Evolutionary conservation across 441 rosid genomes (phyloP).

Genomic region (Manihot esculenta): DNA sequence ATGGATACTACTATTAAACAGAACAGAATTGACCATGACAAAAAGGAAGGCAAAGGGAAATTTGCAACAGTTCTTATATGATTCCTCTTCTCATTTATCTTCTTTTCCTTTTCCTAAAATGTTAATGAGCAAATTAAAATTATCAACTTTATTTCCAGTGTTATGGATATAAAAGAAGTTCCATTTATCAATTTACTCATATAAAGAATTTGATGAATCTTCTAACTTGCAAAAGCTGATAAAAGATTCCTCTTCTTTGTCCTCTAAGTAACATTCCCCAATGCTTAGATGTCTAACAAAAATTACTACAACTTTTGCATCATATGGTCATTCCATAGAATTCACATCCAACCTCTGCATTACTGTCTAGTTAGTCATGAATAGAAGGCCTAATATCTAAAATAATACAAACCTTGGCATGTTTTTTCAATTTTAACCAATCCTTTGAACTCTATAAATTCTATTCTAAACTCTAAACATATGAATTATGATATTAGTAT

Average conservation of each 20-base stretch:
- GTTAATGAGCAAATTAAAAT: too few species aligned
- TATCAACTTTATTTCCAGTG: too few species aligned
- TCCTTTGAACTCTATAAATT: too few species aligned
- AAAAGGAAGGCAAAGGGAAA: not conserved
- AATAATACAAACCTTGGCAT: too few species aligned
- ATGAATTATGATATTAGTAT: too few species aligned
- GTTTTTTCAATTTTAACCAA: too few species aligned
- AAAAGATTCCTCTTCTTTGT: not conserved
- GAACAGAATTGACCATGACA: not conserved
- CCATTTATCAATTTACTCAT: not conserved
- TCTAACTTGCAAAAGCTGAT: not conserved
- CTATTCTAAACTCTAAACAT: too few species aligned
- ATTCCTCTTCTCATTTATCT: not conserved
- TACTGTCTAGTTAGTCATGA: not conserved
- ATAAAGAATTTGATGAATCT: not conserved
- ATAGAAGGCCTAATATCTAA: not conserved
- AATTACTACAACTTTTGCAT: not conserved
- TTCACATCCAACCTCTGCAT: not conserved
- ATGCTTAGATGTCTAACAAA: not conserved
- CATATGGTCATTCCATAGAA: not conserved
- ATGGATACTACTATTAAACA: not conserved
- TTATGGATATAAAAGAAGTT: not conserved
- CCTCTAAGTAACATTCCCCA: not conserved
- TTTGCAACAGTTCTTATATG: not conserved
- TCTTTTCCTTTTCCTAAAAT: too few species aligned